These are phyloP conservation scores for Oehlia diaphana DNA, from an alignment of 192 early-diverging fungal species.

Conservation along the genomic window DNA sequence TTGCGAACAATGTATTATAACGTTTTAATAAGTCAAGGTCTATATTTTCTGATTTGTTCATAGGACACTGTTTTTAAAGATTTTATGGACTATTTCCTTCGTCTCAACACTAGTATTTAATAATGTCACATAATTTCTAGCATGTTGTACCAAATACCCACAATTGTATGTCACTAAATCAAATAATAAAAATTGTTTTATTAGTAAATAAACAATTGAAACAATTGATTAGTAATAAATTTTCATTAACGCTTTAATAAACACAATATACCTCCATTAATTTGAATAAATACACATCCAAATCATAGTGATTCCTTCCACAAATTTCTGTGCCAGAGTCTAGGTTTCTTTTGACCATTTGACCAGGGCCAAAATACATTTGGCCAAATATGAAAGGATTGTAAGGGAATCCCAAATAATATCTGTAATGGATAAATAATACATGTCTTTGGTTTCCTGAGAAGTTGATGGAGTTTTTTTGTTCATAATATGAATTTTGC, in stretches of 20 bases:
- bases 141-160: too few relatives aligned
- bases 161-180: background rate
- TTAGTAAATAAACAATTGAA: too few relatives aligned
- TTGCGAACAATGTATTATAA: too few relatives aligned
- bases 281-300: background rate
- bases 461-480: background rate
- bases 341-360: background rate
- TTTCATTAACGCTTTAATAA: too few relatives aligned
- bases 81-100: too few relatives aligned
- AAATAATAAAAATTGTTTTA: too few relatives aligned
- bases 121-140: too few relatives aligned
- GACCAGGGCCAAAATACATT: background rate
- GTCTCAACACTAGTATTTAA: too few relatives aligned
- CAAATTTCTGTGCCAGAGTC: background rate
- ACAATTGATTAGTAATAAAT: background rate
- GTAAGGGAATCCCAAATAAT: background rate
- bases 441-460: background rate
- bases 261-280: background rate
- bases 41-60: too few relatives aligned
- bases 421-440: background rate
- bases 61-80: too few relatives aligned
- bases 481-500: background rate
- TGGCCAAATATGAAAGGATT: background rate
- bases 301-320: background rate
- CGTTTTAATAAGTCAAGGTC: too few relatives aligned